phyloP scores from a whole-genome alignment of 1,284 basidiomycete species.

The Rhodotorula sp. region DNA sequence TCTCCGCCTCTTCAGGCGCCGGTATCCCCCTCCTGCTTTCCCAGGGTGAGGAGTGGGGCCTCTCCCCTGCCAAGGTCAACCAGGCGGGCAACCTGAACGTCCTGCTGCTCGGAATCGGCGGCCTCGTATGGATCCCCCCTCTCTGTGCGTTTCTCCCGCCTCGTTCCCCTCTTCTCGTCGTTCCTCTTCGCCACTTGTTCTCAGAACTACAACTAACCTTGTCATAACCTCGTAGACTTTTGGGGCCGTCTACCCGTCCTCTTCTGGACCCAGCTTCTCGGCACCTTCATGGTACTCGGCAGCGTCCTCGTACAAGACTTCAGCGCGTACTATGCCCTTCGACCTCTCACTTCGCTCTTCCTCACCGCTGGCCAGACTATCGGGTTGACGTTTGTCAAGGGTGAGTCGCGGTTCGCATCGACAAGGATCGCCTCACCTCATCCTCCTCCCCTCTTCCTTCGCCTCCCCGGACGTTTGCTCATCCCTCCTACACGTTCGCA shows the following conservation, averaged over 20 bases:
- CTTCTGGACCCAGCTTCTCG: conserved; percentile 39
- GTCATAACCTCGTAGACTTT: neutral
- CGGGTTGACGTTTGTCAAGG: conserved; percentile 27
- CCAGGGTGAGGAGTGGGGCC: conserved; percentile 33
- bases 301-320: conserved; percentile 22
- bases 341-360: conserved; percentile 36
- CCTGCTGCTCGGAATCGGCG: conserved; percentile 30
- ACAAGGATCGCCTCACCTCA: too few relatives aligned
- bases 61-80: conserved; percentile 27
- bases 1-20: neutral
- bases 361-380: conserved; percentile 30
- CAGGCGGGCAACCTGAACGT: conserved; percentile 36
- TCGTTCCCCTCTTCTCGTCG: too few relatives aligned
- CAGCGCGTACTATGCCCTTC: conserved; percentile 31
- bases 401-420: neutral
- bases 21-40: conserved; percentile 27
- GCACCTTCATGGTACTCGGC: conserved; percentile 34
- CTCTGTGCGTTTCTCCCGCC: conserved; percentile 3
- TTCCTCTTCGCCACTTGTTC: too few relatives aligned
- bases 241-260: conserved; percentile 36
- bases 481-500: neutral
- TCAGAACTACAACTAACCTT: too few relatives aligned
- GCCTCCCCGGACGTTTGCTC: too few relatives aligned
- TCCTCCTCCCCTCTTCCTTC: neutral
- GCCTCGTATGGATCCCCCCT: conserved; percentile 23